phyloP scores from a whole-genome alignment of 768 basidiomycete species.

The Calocera cornea region DNA sequence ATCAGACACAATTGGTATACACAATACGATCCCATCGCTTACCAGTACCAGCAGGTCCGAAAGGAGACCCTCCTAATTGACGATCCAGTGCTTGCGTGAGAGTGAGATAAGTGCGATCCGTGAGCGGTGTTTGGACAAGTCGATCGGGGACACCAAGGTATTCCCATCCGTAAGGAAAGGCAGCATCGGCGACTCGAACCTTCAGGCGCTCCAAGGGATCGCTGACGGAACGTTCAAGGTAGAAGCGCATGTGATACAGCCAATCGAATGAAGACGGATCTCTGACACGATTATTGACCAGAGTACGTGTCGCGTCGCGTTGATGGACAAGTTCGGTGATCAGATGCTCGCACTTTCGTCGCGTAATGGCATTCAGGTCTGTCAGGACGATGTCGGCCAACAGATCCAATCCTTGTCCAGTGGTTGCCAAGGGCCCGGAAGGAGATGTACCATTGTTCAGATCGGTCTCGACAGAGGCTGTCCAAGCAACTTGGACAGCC shows the following conservation, averaged over 20 bases:
- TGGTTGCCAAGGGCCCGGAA: constrained; percentile 53
- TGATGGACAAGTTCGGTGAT: constrained; percentile 99
- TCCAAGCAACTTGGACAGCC: constrained; percentile 94
- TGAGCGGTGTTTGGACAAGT: constrained; percentile 93
- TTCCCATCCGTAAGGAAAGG: constrained; percentile 96
- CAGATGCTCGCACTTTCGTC: constrained; percentile 94
- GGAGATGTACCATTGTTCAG: constrained; percentile 45
- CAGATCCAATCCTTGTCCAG: constrained; percentile 74
- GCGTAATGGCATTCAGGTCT: constrained; percentile 78
- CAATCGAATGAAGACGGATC: constrained; percentile 72
- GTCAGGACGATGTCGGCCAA: constrained; percentile 94
- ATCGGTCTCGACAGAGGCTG: constrained; percentile 59
- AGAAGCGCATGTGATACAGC: constrained; percentile 98
- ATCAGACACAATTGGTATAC: neutral
- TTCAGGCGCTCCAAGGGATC: constrained; percentile 68
- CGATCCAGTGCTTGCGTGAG: constrained; percentile 89
- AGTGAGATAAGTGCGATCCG: constrained; percentile 92
- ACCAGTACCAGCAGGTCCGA: constrained; percentile 97
- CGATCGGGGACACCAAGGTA: constrained; percentile 95
- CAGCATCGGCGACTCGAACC: constrained; percentile 78
- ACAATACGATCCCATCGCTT: constrained; percentile 13
- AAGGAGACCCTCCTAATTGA: constrained; percentile 92
- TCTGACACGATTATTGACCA: constrained; percentile 49
- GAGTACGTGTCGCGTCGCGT: constrained; percentile 77
- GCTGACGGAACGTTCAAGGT: constrained; percentile 56